Evolutionary conservation across 139 green algal genomes (phyloP).

Genomic region (Chlorella sp.): DNA sequence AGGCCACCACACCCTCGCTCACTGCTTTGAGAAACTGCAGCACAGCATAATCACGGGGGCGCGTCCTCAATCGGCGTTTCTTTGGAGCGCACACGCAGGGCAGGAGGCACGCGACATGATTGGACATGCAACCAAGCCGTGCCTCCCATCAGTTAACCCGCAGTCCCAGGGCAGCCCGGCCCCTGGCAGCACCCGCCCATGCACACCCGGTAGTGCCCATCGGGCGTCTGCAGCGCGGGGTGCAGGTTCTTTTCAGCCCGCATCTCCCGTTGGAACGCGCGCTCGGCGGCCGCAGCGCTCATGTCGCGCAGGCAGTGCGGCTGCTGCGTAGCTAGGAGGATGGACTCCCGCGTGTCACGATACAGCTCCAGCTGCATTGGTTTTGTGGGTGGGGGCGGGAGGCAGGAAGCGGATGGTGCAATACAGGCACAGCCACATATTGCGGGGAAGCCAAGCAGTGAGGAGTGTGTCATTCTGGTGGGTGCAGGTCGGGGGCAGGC

Average conservation of each 20-base stretch:
- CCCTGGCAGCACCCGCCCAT: background rate
- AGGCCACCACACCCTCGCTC: slow-evolving; percentile 58
- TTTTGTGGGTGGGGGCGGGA: too few relatives aligned
- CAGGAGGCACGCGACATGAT: too few relatives aligned
- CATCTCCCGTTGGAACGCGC: slow-evolving; percentile 65
- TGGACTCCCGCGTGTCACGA: slow-evolving; percentile 53
- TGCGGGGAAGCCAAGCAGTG: background rate
- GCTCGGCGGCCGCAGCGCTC: slow-evolving; percentile 54
- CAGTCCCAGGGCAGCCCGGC: background rate
- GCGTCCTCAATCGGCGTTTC: too few relatives aligned
- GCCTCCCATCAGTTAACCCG: too few relatives aligned
- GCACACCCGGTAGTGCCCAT: slow-evolving; percentile 59
- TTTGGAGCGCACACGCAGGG: too few relatives aligned
- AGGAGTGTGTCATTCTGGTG: background rate
- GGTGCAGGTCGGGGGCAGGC: background rate
- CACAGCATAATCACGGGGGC: background rate
- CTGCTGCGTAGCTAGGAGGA: slow-evolving; percentile 46
- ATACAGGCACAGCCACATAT: background rate
- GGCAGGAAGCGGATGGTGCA: background rate
- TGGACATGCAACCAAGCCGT: background rate
- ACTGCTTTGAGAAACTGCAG: slow-evolving; percentile 60
- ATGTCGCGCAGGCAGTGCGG: slow-evolving; percentile 42
- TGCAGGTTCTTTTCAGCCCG: slow-evolving; percentile 73
- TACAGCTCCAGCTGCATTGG: slow-evolving; percentile 65
- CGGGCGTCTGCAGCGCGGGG: slow-evolving; percentile 62